Evolutionary conservation across 148 eudicot species (phyloP), one percentile per base, ranked within the genome.

Genomic region (Rhododendron vialii): DNA sequence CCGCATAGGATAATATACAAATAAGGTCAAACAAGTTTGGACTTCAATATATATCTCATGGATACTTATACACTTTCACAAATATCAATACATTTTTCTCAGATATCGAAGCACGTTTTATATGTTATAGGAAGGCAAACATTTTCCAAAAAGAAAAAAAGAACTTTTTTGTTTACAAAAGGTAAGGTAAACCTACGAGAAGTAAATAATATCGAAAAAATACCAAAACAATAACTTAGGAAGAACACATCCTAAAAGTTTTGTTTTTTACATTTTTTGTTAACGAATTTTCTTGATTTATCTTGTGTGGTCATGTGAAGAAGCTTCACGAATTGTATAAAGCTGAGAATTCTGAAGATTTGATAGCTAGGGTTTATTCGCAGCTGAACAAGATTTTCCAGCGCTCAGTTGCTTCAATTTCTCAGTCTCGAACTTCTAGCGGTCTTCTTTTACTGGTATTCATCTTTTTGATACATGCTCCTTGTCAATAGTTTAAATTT

Each of bases 361-460:
- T 97, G 88, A 91, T 93, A 24, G 96, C 98, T 83, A 91, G 99
- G 93, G 93, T 95, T 93, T 97, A 94, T 91, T 95, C 99, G 1
- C 90, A 93, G 59, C 90, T 95, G 5, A 97, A 89, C 87, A 91
- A 92, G 87, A 93, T 95, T 8, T 95, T 97, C 82, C 98, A 95
- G 73, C 99, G 98, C 35, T 89, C 92, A 8, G 89, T 94, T n/a
- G 90, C 99, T 88, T 93, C 99, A 8, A 89, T 93, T 88, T 86
- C 95, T 28, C 95, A 95, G 43, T 91, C 98, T 82, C 91, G 87
- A 45, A 80, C 94, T 24, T 94, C 98, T 45, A 90, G 86, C 74
- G 95, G 94, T 82, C 92, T 94, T 87, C 95, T 95, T 65, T 92
- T 93, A 65, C 87, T 97, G 93, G 99, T 96, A 76, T 10, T 74